Conservation (phyloP, 345 rosid genomes). For the rapeseed (Brassica napus) region Da-Ae NC_063436.1:6155001-6155500, state of each 20-base stretch:
- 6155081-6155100: conserved; percentile 47
- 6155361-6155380: not conserved
- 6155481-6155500: not conserved
- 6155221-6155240: conserved; percentile 42
- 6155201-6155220: conserved; percentile 32
- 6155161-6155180: conserved; percentile 41
- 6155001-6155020: conserved; percentile 1
- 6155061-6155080: conserved; percentile 46
- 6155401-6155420: conserved; percentile 3
- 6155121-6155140: conserved; percentile 43
- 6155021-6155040: conserved; percentile 24
- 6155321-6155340: not conserved
- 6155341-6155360: conserved; percentile 20
- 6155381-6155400: not conserved
- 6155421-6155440: not conserved
- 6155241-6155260: conserved; percentile 18
- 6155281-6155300: conserved; percentile 19
- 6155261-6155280: conserved; percentile 35
- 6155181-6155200: conserved; percentile 41
- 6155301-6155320: conserved; percentile 18
- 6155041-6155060: conserved; percentile 53
- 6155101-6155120: conserved; percentile 47
- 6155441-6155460: not conserved
- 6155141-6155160: conserved; percentile 49
- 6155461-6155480: not conserved